Evolutionary conservation across 1,284 basidiomycete species (phyloP).

Genomic region (Cryptococcus sp.): DNA sequence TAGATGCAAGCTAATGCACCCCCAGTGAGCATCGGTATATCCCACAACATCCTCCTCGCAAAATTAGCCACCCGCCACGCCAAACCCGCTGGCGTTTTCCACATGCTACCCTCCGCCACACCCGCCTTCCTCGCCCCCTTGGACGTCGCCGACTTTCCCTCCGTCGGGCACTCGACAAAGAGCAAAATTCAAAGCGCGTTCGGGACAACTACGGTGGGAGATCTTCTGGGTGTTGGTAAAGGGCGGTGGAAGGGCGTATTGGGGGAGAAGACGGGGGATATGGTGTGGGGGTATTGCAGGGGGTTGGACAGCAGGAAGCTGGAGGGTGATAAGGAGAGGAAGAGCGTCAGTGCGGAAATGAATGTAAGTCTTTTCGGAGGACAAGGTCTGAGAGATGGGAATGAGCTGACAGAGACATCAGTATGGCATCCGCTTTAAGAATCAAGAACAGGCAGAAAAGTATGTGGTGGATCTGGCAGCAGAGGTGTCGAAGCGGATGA

Average conservation of each 20-base stretch:
- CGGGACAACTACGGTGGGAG: constrained; percentile 66
- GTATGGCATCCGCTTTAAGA: constrained; percentile 94
- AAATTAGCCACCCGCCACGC: constrained; percentile 85
- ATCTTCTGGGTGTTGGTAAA: constrained; percentile 63
- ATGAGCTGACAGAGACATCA: constrained; percentile 36
- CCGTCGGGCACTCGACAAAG: constrained; percentile 72
- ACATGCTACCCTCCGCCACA: constrained; percentile 54
- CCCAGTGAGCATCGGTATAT: constrained; percentile 83
- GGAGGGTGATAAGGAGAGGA: constrained; percentile 76
- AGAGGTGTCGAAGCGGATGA: constrained; percentile 70
- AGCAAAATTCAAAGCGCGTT: constrained; percentile 70
- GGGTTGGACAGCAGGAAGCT: constrained; percentile 77
- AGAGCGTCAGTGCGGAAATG: constrained; percentile 85
- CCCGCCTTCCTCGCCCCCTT: constrained; percentile 65
- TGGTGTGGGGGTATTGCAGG: constrained; percentile 73
- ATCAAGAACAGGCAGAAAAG: constrained; percentile 69
- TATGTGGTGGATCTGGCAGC: constrained; percentile 72
- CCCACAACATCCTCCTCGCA: constrained; percentile 86
- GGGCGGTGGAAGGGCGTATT: constrained; percentile 65
- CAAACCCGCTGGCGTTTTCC: constrained; percentile 74
- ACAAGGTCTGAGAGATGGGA: background rate
- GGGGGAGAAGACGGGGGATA: constrained; percentile 79
- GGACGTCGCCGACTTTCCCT: constrained; percentile 81
- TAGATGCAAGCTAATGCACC: background rate
- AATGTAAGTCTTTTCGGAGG: constrained; percentile 62